These are phyloP conservation scores for Podila minutissima DNA, from an alignment of 192 early-diverging fungal genomes.

Conservation along the genomic window DNA sequence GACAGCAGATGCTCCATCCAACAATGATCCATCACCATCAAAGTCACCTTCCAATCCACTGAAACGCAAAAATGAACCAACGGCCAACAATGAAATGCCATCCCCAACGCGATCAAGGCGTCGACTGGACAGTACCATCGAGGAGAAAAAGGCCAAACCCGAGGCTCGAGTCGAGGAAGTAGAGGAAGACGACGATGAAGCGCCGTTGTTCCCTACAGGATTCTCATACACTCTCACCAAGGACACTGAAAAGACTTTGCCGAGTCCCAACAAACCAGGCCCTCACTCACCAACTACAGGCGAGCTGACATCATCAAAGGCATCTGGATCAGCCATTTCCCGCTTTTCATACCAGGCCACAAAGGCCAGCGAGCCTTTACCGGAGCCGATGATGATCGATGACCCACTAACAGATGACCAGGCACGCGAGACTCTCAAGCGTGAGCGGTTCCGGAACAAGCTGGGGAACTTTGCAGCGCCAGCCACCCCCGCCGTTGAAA, in stretches of 20 bases:
- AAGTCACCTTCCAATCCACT: not conserved
- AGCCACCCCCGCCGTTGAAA: not conserved
- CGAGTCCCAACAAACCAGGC: not conserved
- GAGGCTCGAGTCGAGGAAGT: not conserved
- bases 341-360: conserved; percentile 9
- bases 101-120: not conserved
- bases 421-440: not conserved
- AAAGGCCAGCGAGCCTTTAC: not conserved
- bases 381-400: not conserved
- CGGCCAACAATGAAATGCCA: not conserved
- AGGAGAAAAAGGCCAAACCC: not conserved
- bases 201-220: conserved; percentile 17
- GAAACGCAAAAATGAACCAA: not conserved
- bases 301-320: not conserved
- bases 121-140: not conserved
- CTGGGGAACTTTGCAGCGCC: conserved; percentile 5
- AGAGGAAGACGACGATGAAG: not conserved
- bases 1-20: not conserved
- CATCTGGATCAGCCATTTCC: conserved; percentile 3
- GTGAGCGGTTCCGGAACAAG: conserved; percentile 21
- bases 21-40: not conserved
- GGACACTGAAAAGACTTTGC: not conserved
- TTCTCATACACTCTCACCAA: conserved; percentile 5
- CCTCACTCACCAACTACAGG: not conserved
- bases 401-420: not conserved